Evolutionary conservation across 257 asterid species (phyloP), one percentile per base, ranked within the genome.

Genomic region (Solanum appendiculatum): DNA sequence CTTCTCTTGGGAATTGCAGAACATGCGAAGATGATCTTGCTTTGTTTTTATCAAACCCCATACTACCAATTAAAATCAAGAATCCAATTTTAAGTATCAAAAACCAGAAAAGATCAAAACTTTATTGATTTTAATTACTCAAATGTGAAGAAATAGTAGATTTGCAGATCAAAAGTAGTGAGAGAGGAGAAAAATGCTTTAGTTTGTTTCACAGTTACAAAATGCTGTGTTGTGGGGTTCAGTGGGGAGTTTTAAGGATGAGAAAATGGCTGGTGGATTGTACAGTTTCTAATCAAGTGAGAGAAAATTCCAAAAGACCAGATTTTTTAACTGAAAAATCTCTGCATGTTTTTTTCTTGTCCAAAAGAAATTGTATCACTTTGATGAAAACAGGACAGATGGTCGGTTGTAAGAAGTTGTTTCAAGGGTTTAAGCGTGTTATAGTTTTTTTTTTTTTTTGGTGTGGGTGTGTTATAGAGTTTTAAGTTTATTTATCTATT

Each of bases 1-100:
- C 86, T 69, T 87, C 89, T 87, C 89, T 81, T 64, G 86, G 81
- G 37, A 64, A 16, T 68, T 68, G 21, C 18, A 87, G 20, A 36
- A 58, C 68, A 44, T 66, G 51, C 23, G 89, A 42, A 16, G 83
- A 87, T 87, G 89, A 87, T 29, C 83, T 64, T 81, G 86, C 89
- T 44, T 33, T 25, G n/a, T 81, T 72, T 80, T 81, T 87, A 21
- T 14, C 82, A 80, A 87, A 63, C 36, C 36, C 86, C 88, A 87
- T 87, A 12, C 33, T 6, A 46, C n/a, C 63, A 46, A n/a, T 36
- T 85, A 36, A 56, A 42, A 34, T 83, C 77, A 83, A 83, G 56
- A 83, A 83, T 21, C 34, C 37, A 77, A 77, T 40, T 40, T 25
- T 34, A 34, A 23, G 83, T 77, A 2, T 3, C 34, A n/a, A 40